phyloP scores from a whole-genome alignment of 2,329 filamentous ascomycete genomes.

The Alternaria dauci region DNA sequence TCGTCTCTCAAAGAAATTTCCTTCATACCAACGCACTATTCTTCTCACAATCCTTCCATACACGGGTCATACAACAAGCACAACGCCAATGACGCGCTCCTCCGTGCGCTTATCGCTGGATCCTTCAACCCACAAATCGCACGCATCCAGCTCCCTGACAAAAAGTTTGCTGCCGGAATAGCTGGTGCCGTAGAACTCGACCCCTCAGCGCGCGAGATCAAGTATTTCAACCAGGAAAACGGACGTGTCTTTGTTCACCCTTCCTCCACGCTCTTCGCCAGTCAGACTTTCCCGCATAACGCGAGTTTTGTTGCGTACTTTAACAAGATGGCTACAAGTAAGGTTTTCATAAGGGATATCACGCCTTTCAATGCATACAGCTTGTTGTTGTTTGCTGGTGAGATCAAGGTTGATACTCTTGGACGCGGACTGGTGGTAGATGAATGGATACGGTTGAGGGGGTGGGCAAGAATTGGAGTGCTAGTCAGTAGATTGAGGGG shows the following conservation, averaged over 20 bases:
- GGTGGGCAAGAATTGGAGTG: slow-evolving; percentile 95
- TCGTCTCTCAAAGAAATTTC: slow-evolving; percentile 85
- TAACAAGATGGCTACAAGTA: slow-evolving; percentile 87
- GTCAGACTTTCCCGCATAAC: slow-evolving; percentile 77
- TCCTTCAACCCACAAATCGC: slow-evolving; percentile 80
- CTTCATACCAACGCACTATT: slow-evolving; percentile 66
- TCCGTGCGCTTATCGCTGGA: slow-evolving; percentile 60
- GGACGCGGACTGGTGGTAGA: slow-evolving; percentile 89
- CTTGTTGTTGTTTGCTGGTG: slow-evolving; percentile 85
- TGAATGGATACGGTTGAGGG: slow-evolving; percentile 84
- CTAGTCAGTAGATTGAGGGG: slow-evolving; percentile 81
- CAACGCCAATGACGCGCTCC: slow-evolving; percentile 56
- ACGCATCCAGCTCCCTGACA: slow-evolving; percentile 91
- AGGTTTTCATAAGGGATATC: slow-evolving; percentile 89
- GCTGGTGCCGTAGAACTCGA: slow-evolving; percentile 92
- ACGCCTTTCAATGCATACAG: slow-evolving; percentile 94
- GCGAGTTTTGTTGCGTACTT: slow-evolving; percentile 89
- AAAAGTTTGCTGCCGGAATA: slow-evolving; percentile 89
- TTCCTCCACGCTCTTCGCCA: slow-evolving; percentile 83
- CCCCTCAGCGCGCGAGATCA: slow-evolving; percentile 89
- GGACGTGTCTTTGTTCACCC: slow-evolving; percentile 90
- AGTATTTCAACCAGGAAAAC: slow-evolving; percentile 74
- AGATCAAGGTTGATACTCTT: slow-evolving; percentile 84
- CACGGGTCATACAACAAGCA: slow-evolving; percentile 57
- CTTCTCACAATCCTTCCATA: slow-evolving; percentile 35